phyloP scores from a whole-genome alignment of 345 rosid genomes.

The Salix purpurea region DNA sequence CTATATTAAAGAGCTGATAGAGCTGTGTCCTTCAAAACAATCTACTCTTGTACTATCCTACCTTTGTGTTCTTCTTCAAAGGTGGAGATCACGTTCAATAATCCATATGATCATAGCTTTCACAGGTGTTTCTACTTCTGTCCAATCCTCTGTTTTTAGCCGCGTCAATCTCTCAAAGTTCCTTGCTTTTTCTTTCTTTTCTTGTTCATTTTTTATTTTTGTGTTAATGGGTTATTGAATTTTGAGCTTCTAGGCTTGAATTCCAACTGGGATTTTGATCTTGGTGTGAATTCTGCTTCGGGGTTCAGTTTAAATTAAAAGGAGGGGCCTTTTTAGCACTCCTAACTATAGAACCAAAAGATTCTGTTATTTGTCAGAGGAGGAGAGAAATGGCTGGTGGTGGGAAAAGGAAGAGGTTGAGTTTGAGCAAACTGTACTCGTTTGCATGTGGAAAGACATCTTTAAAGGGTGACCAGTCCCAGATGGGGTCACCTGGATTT shows the following conservation, averaged over 20 bases:
- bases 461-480: slow-evolving; percentile 64
- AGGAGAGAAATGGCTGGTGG: slow-evolving; percentile 48
- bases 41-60: neutral
- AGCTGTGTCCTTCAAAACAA: neutral
- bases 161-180: neutral
- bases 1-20: neutral
- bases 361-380: neutral
- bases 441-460: slow-evolving; percentile 53
- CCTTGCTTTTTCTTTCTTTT: neutral
- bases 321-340: slow-evolving; percentile 5
- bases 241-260: slow-evolving; percentile 3
- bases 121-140: neutral
- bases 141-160: slow-evolving; percentile 1
- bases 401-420: slow-evolving; percentile 47
- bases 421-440: slow-evolving; percentile 69
- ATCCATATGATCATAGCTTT: neutral
- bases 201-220: neutral
- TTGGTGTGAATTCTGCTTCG: neutral
- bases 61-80: neutral
- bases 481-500: slow-evolving; percentile 76
- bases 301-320: neutral
- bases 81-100: neutral
- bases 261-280: slow-evolving; percentile 16
- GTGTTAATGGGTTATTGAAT: neutral
- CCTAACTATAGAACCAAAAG: neutral